Base-by-base conservation (phyloP, 108 stramenopile genomes). In the Ochromonas danica region DNA sequence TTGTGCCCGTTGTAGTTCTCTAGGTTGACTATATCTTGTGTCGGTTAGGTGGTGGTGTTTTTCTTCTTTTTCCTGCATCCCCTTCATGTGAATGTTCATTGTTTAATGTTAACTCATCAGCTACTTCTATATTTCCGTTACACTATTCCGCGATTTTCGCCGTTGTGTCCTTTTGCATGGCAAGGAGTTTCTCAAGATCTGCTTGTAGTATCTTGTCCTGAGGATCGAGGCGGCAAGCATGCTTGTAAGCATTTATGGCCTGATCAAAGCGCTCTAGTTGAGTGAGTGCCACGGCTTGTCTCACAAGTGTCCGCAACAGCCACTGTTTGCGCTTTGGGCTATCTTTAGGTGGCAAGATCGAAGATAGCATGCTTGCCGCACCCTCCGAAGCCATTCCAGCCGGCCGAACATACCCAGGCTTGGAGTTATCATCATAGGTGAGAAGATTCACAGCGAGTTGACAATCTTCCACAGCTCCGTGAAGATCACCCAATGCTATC, bases 391-490 rank as follows among this genome's bases (percentile, higher is more conserved):
- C 70, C 0, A 6, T 33, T 14, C 30, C 28, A 80, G 80, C 72
- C 22, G 6, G 45, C 22, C 22, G 6, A 51, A 14, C 22, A 51
- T 51, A n/a, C n/a, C n/a, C n/a, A n/a, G n/a, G 6, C 14, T 51
- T 51, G 6, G 6, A 14, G 22, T 51, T 51, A 22, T 14, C 45
- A 38, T 33, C 79, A 28, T 80, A 42, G 25, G 43, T 65, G 57
- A 87, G 77, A 38, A 85, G 39, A 39, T 65, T 61, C 36, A 87
- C 61, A 39, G 86, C 87, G 1, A 78, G 43, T n/a, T 40, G 42
- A 83, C 87, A 87, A 82, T 87, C 86, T 0, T 42, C 41, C 43
- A 83, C 80, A n/a, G 78, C 77, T 17, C 77, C 84, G 1, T 45
- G 40, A 3, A 62, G 79, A 25, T 39, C 40, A n/a, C 81, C 78